Evolutionary conservation across 2,329 filamentous ascomycete genomes (phyloP).

Genomic region (Lecanosticta acicola): DNA sequence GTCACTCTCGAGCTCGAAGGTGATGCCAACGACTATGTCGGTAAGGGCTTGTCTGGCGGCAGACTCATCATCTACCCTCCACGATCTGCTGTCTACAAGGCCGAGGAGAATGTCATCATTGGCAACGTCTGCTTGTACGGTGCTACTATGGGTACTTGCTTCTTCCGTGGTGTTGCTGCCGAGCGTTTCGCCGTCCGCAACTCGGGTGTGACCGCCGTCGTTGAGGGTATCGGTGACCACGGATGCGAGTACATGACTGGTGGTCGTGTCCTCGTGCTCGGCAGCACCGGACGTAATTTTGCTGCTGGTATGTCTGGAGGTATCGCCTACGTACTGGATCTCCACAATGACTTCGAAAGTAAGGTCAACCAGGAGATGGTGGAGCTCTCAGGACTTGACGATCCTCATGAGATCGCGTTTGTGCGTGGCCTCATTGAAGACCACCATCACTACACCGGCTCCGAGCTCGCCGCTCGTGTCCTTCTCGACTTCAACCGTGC

Average conservation of each 20-base stretch:
- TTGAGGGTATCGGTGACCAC: slow-evolving; percentile 93
- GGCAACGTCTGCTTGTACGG: slow-evolving; percentile 95
- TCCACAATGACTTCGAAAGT: slow-evolving; percentile 78
- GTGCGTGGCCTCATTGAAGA: slow-evolving; percentile 90
- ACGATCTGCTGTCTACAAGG: slow-evolving; percentile 84
- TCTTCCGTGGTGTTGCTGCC: slow-evolving; percentile 94
- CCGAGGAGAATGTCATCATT: slow-evolving; percentile 89
- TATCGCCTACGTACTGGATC: slow-evolving; percentile 90
- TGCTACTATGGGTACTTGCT: slow-evolving; percentile 83
- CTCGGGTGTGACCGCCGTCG: slow-evolving; percentile 91
- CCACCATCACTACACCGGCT: slow-evolving; percentile 96
- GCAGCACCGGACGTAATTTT: slow-evolving; percentile 90
- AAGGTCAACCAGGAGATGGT: slow-evolving; percentile 99
- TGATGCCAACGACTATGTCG: slow-evolving; percentile 94
- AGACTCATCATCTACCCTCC: slow-evolving; percentile 90
- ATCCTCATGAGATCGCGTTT: slow-evolving; percentile 82
- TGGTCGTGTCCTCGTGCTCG: slow-evolving; percentile 80
- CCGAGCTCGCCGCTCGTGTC: slow-evolving; percentile 86
- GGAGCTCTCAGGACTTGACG: slow-evolving; percentile 75
- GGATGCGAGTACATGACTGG: slow-evolving; percentile 99
- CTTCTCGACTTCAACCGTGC: slow-evolving; percentile 93
- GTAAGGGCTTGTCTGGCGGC: slow-evolving; percentile 90
- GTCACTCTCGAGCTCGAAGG: slow-evolving; percentile 92
- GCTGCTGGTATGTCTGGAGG: slow-evolving; percentile 97
- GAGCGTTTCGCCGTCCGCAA: slow-evolving; percentile 96